Evolutionary conservation across 768 basidiomycete genomes (phyloP).

Genomic region (Suillus americanus): DNA sequence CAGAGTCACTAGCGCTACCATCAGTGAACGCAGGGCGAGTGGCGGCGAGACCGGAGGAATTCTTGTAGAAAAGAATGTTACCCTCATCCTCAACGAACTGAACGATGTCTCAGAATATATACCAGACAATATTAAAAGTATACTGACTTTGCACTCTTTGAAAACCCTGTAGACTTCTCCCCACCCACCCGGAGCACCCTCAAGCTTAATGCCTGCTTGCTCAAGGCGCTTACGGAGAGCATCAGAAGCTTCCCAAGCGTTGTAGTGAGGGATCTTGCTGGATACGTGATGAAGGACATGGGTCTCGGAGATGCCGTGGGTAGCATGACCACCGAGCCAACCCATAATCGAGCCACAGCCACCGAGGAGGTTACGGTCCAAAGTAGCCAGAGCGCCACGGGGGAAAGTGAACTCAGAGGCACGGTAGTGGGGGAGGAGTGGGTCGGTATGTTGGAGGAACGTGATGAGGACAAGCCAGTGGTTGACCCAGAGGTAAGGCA

Average conservation of each 20-base stretch:
- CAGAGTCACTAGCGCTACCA: slow-evolving; percentile 59
- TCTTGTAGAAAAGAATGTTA: slow-evolving; percentile 89
- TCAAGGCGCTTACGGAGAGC: slow-evolving; percentile 77
- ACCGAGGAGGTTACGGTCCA: slow-evolving; percentile 81
- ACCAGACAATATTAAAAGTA: background rate
- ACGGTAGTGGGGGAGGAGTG: slow-evolving; percentile 91
- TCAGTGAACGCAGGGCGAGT: slow-evolving; percentile 67
- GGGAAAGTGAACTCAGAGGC: slow-evolving; percentile 87
- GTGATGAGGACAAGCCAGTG: slow-evolving; percentile 97
- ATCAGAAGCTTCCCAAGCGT: slow-evolving; percentile 90
- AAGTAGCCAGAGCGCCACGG: slow-evolving; percentile 88
- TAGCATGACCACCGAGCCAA: slow-evolving; percentile 82
- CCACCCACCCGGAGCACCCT: slow-evolving; percentile 80
- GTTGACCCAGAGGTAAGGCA: slow-evolving; percentile 92
- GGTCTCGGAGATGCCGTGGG: slow-evolving; percentile 93
- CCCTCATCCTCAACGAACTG: slow-evolving; percentile 95
- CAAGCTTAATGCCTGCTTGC: slow-evolving; percentile 56
- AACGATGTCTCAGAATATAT: background rate
- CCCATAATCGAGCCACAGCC: slow-evolving; percentile 78
- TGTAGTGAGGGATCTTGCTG: slow-evolving; percentile 96
- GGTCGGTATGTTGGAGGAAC: slow-evolving; percentile 98
- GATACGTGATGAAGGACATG: slow-evolving; percentile 91
- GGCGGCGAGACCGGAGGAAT: slow-evolving; percentile 75
- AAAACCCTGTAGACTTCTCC: slow-evolving; percentile 76
- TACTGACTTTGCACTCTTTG: slow-evolving; percentile 68